Conservation (phyloP, 2,329 filamentous ascomycete species). For the Penicillium sp. region DNA sequence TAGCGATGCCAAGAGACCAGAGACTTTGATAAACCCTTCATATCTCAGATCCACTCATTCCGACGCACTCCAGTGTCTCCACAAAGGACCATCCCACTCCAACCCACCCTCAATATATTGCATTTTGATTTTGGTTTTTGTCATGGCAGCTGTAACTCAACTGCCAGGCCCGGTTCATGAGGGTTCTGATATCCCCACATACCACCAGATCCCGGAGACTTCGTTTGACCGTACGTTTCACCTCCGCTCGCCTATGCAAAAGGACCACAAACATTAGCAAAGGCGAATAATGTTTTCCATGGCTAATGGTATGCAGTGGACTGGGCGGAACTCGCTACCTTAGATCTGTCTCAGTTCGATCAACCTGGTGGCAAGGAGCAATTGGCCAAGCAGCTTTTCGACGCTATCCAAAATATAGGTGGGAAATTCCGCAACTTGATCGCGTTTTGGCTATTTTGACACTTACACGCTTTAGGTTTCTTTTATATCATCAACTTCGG, state of each 20-base stretch:
- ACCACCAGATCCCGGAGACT: constrained; percentile 3
- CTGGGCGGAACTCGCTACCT: constrained; percentile 58
- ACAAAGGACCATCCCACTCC: not conserved
- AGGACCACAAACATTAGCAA: too few relatives aligned
- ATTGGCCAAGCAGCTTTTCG: constrained; percentile 53
- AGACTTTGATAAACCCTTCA: not conserved
- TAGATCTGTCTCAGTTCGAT: constrained; percentile 57
- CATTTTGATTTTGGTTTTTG: not conserved
- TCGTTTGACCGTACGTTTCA: not conserved
- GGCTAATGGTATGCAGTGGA: constrained; percentile 15
- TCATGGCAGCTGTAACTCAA: not conserved
- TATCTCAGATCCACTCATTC: not conserved
- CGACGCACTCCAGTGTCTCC: not conserved
- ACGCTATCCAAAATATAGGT: constrained; percentile 50
- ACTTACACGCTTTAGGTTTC: constrained; percentile 44
- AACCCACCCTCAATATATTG: not conserved
- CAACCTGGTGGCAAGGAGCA: constrained; percentile 54
- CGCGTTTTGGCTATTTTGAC: not conserved
- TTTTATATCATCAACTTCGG: constrained; percentile 64
- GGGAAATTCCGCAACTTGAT: not conserved
- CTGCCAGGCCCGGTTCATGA: not conserved
- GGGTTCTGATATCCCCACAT: not conserved
- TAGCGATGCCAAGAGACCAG: not conserved
- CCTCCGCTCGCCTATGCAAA: too few relatives aligned
- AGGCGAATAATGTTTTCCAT: not conserved